phyloP scores from a whole-genome alignment of 768 basidiomycete genomes.

The Hygrophorus pudorinus region DNA sequence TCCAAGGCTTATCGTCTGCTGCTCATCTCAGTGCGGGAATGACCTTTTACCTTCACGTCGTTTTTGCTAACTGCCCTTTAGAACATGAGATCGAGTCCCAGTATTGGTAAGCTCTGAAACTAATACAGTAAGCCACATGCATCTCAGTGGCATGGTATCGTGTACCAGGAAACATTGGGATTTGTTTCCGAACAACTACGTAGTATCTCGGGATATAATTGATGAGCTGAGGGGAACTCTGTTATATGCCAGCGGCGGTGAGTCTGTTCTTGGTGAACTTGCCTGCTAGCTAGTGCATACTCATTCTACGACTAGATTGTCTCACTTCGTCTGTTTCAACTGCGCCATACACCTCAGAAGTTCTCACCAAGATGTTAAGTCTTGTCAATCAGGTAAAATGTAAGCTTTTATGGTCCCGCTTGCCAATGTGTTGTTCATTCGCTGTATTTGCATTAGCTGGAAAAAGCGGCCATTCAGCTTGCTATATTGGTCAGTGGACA shows the following conservation, averaged over 20 bases:
- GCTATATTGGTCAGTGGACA: constrained; percentile 12
- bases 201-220: constrained; percentile 17
- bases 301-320: constrained; percentile 20
- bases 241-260: constrained; percentile 29
- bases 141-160: background rate
- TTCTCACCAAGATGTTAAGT: constrained; percentile 28
- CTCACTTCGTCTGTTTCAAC: constrained; percentile 31
- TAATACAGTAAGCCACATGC: background rate
- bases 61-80: constrained; percentile 7
- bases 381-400: constrained; percentile 27
- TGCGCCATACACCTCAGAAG: constrained; percentile 24
- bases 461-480: constrained; percentile 14
- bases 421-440: background rate
- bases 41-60: background rate
- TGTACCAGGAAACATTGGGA: constrained; percentile 24
- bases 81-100: constrained; percentile 29
- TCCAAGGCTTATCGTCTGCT: constrained; percentile 26
- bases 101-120: constrained; percentile 24
- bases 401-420: constrained; percentile 11
- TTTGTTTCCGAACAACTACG: constrained; percentile 22
- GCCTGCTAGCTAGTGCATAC: background rate
- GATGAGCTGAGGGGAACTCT: constrained; percentile 29
- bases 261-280: background rate
- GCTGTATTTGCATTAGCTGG: background rate
- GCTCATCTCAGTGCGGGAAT: constrained; percentile 30